Evolutionary conservation across 2,329 filamentous ascomycete species (phyloP).

Genomic region (Colletotrichum somersetense): DNA sequence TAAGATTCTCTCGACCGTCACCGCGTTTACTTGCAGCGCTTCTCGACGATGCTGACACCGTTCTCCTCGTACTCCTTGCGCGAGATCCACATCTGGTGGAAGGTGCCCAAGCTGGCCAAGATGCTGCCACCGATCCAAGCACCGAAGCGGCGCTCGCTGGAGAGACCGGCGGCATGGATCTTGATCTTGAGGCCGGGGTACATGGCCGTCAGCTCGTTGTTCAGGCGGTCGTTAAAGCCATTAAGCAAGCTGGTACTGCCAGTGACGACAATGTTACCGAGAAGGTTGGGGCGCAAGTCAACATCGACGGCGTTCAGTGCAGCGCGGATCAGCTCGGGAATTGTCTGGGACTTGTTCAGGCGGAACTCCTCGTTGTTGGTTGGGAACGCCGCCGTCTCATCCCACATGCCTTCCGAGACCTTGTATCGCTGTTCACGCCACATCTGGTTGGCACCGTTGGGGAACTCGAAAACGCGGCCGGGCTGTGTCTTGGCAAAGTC

Average conservation of each 20-base stretch:
- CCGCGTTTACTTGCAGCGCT: slow-evolving; percentile 83
- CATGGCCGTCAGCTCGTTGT: slow-evolving; percentile 82
- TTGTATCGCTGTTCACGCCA: slow-evolving; percentile 91
- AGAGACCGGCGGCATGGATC: slow-evolving; percentile 87
- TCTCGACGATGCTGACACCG: slow-evolving; percentile 90
- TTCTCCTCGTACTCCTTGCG: slow-evolving; percentile 98
- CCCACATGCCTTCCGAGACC: slow-evolving; percentile 90
- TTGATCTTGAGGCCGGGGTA: slow-evolving; percentile 90
- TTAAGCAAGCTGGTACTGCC: slow-evolving; percentile 89
- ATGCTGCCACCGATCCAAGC: slow-evolving; percentile 98
- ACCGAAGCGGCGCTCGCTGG: slow-evolving; percentile 90
- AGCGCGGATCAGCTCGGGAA: slow-evolving; percentile 84
- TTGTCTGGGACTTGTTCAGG: slow-evolving; percentile 80
- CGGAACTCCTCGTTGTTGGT: slow-evolving; percentile 54
- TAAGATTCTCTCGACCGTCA: background rate
- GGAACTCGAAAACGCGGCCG: slow-evolving; percentile 94
- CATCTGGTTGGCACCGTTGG: slow-evolving; percentile 95
- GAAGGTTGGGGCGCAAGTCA: slow-evolving; percentile 84
- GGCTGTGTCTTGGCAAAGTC: slow-evolving; percentile 80
- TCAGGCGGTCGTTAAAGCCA: slow-evolving; percentile 91
- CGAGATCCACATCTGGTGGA: slow-evolving; percentile 99
- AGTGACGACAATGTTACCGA: slow-evolving; percentile 93
- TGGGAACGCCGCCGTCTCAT: slow-evolving; percentile 80
- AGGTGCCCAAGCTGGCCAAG: slow-evolving; percentile 92
- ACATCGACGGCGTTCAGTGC: slow-evolving; percentile 86